Conservation (phyloP, 2,329 filamentous ascomycete genomes). For the Neofusicoccum ribis region DNA sequence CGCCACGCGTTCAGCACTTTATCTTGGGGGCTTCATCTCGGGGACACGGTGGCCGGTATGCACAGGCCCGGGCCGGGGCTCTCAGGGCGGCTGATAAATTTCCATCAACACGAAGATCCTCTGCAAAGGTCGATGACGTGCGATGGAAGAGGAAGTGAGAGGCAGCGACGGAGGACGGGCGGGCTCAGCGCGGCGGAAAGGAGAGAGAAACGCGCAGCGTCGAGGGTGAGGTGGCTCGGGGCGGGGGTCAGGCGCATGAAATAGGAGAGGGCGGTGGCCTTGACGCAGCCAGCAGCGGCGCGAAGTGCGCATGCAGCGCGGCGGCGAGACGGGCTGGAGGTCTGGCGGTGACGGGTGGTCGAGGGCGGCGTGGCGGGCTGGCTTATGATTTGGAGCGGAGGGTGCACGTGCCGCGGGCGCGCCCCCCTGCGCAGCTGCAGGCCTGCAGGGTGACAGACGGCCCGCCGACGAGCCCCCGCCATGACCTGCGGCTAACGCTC, state of each 20-base stretch:
- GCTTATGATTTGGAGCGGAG: slow-evolving; percentile 2
- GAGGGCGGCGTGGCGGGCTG: not conserved
- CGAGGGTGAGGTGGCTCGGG: not conserved
- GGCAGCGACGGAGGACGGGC: not conserved
- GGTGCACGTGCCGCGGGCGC: slow-evolving; percentile 13
- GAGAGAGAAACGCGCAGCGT: not conserved
- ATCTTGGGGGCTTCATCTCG: slow-evolving; percentile 11
- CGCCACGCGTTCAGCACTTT: slow-evolving; percentile 9
- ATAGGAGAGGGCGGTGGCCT: slow-evolving; percentile 7
- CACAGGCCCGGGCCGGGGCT: not conserved
- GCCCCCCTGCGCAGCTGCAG: not conserved
- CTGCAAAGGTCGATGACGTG: slow-evolving; percentile 5
- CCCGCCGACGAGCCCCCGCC: slow-evolving; percentile 13
- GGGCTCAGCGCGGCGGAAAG: not conserved
- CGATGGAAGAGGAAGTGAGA: slow-evolving; percentile 8
- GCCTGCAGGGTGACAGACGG: too few relatives aligned
- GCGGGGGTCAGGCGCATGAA: not conserved
- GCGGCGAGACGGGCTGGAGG: not conserved
- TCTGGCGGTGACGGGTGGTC: slow-evolving; percentile 1
- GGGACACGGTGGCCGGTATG: slow-evolving; percentile 13
- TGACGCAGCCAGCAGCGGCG: not conserved
- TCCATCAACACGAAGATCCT: slow-evolving; percentile 16
- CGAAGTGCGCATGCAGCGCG: not conserved
- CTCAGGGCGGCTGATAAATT: slow-evolving; percentile 4
- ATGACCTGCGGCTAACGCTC: not conserved